Evolutionary conservation across 1,139 yeast species (phyloP).

Genomic region (Taphrina populina): DNA sequence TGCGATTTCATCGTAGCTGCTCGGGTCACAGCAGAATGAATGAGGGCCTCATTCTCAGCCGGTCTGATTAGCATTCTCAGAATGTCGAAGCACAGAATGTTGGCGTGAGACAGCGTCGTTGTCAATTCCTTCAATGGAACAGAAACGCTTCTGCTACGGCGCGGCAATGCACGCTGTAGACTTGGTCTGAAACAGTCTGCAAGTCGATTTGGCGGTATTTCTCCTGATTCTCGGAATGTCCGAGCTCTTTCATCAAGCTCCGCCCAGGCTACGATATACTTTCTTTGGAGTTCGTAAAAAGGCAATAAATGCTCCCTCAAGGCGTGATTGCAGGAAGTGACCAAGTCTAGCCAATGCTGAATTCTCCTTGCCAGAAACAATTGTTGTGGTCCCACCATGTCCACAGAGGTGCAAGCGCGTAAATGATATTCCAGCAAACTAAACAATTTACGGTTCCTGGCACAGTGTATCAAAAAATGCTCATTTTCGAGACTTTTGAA

Average conservation of each 20-base stretch:
- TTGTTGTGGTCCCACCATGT: constrained; percentile 1
- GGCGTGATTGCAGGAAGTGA: neutral
- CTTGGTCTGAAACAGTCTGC: too few relatives aligned
- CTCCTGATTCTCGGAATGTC: neutral
- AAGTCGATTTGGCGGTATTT: neutral
- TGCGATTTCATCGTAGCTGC: constrained; percentile 1
- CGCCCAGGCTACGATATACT: constrained; percentile 7
- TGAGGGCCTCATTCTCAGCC: constrained; percentile 4
- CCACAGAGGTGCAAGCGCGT: constrained; percentile 14
- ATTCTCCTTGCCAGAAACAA: constrained; percentile 14
- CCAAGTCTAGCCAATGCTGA: constrained; percentile 13
- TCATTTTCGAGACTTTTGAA: neutral
- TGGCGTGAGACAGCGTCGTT: neutral
- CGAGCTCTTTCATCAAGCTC: constrained; percentile 8
- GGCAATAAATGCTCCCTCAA: neutral
- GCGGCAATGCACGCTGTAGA: constrained; percentile 1
- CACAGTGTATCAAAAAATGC: neutral
- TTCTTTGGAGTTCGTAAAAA: constrained; percentile 1
- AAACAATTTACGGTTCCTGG: constrained; percentile 3
- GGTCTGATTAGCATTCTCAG: constrained; percentile 2
- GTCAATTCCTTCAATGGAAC: neutral
- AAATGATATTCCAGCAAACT: constrained; percentile 15
- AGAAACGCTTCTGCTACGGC: neutral
- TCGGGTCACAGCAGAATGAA: neutral
- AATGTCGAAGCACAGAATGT: constrained; percentile 13